phyloP scores from a whole-genome alignment of 176 grass and related monocot species.

The Puccinellia tenuiflora region DNA sequence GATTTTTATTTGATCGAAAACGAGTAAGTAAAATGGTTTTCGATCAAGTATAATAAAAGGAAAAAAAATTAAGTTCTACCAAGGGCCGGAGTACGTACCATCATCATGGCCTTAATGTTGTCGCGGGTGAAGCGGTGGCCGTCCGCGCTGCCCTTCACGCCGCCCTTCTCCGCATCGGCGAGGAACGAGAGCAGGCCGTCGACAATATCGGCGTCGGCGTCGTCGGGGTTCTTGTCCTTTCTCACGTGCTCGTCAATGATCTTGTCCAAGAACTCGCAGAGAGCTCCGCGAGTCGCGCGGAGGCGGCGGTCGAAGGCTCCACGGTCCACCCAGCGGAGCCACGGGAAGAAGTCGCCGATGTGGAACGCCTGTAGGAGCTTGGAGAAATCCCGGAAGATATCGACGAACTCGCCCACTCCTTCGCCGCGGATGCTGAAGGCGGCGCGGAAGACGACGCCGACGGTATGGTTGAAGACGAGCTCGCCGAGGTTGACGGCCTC shows the following conservation, averaged over 20 bases:
- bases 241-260: constrained; percentile 82
- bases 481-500: constrained; percentile 56
- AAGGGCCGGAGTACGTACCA: too few relatives aligned
- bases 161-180: neutral
- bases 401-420: constrained; percentile 53
- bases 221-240: constrained; percentile 43
- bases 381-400: constrained; percentile 74
- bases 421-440: constrained; percentile 58
- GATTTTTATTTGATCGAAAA: too few relatives aligned
- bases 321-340: constrained; percentile 59
- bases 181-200: constrained; percentile 80
- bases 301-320: constrained; percentile 59
- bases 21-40: too few relatives aligned
- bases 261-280: constrained; percentile 75
- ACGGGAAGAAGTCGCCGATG: constrained; percentile 76
- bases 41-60: too few relatives aligned
- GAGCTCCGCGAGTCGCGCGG: constrained; percentile 28
- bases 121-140: constrained; percentile 47
- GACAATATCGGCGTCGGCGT: constrained; percentile 68
- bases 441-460: constrained; percentile 62
- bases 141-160: neutral
- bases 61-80: too few relatives aligned
- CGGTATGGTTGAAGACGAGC: constrained; percentile 61
- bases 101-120: constrained; percentile 86
- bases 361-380: constrained; percentile 72